Base-by-base conservation (phyloP, 1,284 basidiomycete genomes). In the Malassezia sympodialis region DNA sequence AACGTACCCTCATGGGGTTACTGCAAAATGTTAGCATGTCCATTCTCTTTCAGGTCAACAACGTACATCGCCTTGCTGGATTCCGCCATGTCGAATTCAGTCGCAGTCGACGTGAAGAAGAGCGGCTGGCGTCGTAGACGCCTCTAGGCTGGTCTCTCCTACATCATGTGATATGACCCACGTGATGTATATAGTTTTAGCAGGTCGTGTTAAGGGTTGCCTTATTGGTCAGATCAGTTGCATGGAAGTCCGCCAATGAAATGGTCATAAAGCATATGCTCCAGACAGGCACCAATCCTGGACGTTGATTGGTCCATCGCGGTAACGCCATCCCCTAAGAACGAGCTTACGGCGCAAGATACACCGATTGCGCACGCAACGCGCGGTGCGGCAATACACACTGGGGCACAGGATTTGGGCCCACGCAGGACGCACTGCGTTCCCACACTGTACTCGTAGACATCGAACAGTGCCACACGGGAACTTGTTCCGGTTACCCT, bases 1-100 rank as follows among this genome's bases (percentile, higher is more conserved):
- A 58, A 70, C 68, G 47, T 61, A 70, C 68, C 65, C 67, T 70
- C 68, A 70, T 70, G 51, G 68, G 68, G 66, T 70, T 70, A 54
- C 58, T 62, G 51, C n/a, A 21, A 15, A 24, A n/a, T 45, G 56
- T 53, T 49, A 53, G 51, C 34, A 48, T 35, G n/a, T 26, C 28
- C 10, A 21, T 15, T 19, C 27, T 11, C 17, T 15, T 30, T 19
- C 11, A 32, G 14, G 30, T 17, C 28, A 39, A 17, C 17, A 21
- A 63, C 61, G 45, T 34, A 61, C 59, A 70, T 68, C 56, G 68
- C 66, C 67, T 70, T 70, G 65, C 66, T 65, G 43, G 68, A 70
- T 62, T 70, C 68, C 61, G 68, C 68, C 68, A 70, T 70, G 34
- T 44, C 47, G 31, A 55, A 30, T 55, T 46, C 32, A 56, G 49